Conservation (phyloP, 1,139 yeast species). For the Saccharomyces pastorianus region DNA sequence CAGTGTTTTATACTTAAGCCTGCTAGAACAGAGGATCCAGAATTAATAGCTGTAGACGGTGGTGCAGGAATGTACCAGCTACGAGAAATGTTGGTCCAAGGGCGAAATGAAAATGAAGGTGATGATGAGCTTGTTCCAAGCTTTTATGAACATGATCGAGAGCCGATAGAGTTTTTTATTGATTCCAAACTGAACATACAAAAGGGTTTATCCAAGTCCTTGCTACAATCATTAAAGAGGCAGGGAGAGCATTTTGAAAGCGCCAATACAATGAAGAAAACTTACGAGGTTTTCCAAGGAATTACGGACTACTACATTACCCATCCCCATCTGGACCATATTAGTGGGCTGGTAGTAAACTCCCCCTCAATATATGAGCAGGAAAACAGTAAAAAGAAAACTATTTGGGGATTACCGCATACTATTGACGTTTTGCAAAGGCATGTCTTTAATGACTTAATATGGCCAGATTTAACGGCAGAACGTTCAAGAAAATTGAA, state of each 20-base stretch:
- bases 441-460: constrained; percentile 60
- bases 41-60: constrained; percentile 62
- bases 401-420: constrained; percentile 45
- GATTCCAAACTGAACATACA: constrained; percentile 6
- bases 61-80: constrained; percentile 59
- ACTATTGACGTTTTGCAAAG: constrained; percentile 47
- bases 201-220: constrained; percentile 10
- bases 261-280: constrained; percentile 4
- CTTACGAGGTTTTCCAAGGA: constrained; percentile 17
- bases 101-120: background rate
- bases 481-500: background rate
- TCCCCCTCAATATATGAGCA: constrained; percentile 48
- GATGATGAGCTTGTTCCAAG: constrained; percentile 5
- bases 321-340: constrained; percentile 82
- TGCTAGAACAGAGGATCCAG: constrained; percentile 31
- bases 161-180: constrained; percentile 10
- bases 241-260: background rate
- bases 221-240: background rate
- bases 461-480: constrained; percentile 61
- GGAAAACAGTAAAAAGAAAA: constrained; percentile 28
- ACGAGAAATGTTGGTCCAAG: constrained; percentile 1
- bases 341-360: constrained; percentile 59
- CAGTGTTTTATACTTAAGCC: constrained; percentile 65
- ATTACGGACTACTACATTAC: constrained; percentile 49
- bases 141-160: constrained; percentile 13